Evolutionary conservation across 371 early-diverging fungal genomes (phyloP).

Genomic region (Circinella minor): DNA sequence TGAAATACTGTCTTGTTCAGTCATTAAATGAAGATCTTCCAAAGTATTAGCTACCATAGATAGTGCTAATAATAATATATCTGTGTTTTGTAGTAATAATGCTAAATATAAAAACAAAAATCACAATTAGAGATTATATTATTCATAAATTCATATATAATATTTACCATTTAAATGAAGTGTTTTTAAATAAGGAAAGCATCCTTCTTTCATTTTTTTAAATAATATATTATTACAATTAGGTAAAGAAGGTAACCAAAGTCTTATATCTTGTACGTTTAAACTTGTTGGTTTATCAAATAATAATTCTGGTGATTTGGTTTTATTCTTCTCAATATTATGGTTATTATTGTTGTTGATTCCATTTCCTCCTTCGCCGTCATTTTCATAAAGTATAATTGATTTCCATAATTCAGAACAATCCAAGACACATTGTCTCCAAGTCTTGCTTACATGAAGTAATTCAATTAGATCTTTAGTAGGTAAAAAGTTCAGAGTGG

Average conservation of each 20-base stretch:
- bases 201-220: neutral
- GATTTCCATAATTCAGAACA: constrained; percentile 5
- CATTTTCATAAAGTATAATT: neutral
- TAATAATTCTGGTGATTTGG: neutral
- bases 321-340: no score
- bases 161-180: neutral
- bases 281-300: neutral
- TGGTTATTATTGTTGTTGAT: neutral
- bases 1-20: neutral
- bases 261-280: neutral
- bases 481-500: neutral
- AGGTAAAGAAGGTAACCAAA: neutral
- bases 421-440: neutral
- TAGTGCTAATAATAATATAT: neutral
- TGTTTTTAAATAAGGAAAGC: neutral
- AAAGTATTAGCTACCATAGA: neutral
- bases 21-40: neutral
- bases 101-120: neutral
- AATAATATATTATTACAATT: neutral
- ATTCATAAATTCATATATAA: neutral
- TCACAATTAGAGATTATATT: neutral
- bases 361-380: neutral
- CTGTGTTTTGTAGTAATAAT: neutral
- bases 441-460: neutral
- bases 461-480: neutral